A percentile compares a stretch with the other conserved stretches of the same genome.
Conservation (phyloP, 495 filamentous ascomycete species). For the Tuber borchii region DNA sequence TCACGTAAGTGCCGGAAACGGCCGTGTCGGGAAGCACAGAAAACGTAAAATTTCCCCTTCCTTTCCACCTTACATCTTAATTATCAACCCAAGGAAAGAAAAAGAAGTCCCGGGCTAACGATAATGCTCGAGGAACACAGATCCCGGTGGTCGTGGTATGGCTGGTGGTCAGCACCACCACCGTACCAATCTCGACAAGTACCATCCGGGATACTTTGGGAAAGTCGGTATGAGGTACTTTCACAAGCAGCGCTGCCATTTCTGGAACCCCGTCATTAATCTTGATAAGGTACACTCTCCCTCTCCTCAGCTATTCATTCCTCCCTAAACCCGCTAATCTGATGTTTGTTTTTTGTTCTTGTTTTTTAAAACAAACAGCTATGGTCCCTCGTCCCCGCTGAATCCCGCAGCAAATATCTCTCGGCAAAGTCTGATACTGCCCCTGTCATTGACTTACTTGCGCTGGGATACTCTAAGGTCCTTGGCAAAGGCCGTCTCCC, state of each 20-base stretch:
- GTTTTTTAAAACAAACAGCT: conserved; percentile 47
- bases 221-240: conserved; percentile 97
- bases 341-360: conserved; percentile 9
- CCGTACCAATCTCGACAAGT: conserved; percentile 89
- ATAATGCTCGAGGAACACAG: conserved; percentile 21
- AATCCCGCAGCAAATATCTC: conserved; percentile 64
- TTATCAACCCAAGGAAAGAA: conserved; percentile 6
- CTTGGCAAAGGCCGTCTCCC: conserved; percentile 88
- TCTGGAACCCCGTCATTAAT: conserved; percentile 91
- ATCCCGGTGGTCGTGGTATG: conserved; percentile 50
- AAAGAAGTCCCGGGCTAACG: background rate
- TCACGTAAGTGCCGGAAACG: conserved; percentile 88
- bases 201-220: conserved; percentile 94
- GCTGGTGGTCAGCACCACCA: conserved; percentile 96
- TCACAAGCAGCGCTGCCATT: conserved; percentile 81
- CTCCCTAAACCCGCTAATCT: background rate
- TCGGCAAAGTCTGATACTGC: conserved; percentile 64
- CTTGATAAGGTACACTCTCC: conserved; percentile 66
- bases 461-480: conserved; percentile 87
- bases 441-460: conserved; percentile 85
- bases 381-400: conserved; percentile 65
- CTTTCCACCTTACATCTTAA: conserved; percentile 2
- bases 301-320: background rate
- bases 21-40: conserved; percentile 86
- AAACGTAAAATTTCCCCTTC: conserved; percentile 54